Evolutionary conservation across 257 asterid species (phyloP).

Genomic region (Nicotiana benthamiana): DNA sequence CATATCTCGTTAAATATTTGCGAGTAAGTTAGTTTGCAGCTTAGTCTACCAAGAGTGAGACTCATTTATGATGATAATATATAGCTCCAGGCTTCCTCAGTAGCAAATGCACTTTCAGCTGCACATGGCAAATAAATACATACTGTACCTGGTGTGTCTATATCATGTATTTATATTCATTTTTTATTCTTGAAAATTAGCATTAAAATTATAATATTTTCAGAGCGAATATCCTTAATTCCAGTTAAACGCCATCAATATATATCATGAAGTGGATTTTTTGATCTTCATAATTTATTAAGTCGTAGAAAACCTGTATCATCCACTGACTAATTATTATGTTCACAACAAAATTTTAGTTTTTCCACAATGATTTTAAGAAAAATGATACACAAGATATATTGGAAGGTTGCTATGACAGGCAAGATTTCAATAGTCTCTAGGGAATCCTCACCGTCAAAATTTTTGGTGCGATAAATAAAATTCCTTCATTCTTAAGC

Average conservation of each 20-base stretch:
- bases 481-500: too few species aligned
- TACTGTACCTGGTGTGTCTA: background rate
- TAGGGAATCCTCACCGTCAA: too few species aligned
- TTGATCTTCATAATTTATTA: background rate
- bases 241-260: background rate
- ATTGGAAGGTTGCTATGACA: too few species aligned
- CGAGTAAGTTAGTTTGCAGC: too few species aligned
- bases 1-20: too few species aligned
- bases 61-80: background rate
- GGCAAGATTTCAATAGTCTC: too few species aligned
- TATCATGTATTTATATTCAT: background rate
- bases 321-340: background rate
- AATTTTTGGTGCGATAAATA: too few species aligned
- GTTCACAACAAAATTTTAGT: background rate
- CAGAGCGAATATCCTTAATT: background rate
- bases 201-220: background rate
- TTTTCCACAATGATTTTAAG: too few species aligned
- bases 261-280: background rate
- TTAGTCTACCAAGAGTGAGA: too few species aligned
- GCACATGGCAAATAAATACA: constrained; percentile 5
- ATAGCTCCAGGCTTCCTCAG: background rate
- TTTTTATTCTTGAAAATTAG: background rate
- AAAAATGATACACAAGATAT: too few species aligned
- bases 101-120: background rate
- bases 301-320: too few species aligned